These are phyloP conservation scores for Solanum ossicruentum DNA, from an alignment of 257 asterid species.

Conservation along the genomic window DNA sequence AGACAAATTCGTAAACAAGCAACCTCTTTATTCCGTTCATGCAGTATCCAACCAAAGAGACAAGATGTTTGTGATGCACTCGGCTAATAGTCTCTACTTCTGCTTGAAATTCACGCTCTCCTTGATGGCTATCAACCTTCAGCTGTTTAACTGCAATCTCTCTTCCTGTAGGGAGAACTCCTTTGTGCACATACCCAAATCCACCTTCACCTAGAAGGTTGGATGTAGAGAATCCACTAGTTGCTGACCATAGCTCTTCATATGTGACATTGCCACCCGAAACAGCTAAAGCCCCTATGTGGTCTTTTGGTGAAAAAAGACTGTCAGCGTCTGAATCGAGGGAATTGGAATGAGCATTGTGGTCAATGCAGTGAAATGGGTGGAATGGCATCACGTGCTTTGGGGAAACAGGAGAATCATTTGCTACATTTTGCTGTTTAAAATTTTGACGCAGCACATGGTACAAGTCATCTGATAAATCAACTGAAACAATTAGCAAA, in stretches of 20 bases:
- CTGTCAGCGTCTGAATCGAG: background rate
- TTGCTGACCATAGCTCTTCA: conserved; percentile 42
- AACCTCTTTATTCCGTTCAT: conserved; percentile 35
- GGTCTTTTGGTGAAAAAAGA: background rate
- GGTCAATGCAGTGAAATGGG: background rate
- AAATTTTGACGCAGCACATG: background rate
- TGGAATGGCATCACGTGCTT: background rate
- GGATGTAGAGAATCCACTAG: conserved; percentile 25
- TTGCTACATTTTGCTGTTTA: background rate
- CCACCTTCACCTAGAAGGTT: conserved; percentile 64
- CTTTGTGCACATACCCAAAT: conserved; percentile 59
- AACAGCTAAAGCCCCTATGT: background rate
- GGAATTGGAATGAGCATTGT: background rate
- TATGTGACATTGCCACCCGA: conserved; percentile 20
- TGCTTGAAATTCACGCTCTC: conserved; percentile 57
- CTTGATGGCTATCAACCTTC: conserved; percentile 48
- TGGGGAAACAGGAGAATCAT: background rate
- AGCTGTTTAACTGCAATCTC: conserved; percentile 45
- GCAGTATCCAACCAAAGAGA: conserved; percentile 58
- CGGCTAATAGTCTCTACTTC: conserved; percentile 57
- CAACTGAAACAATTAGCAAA: background rate
- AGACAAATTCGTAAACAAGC: conserved; percentile 50
- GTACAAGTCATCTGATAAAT: background rate
- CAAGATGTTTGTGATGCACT: conserved; percentile 58
- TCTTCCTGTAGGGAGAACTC: conserved; percentile 54